Conservation (phyloP, 2,329 filamentous ascomycete genomes). For the Paraphaeosphaeria sporulosa region DNA sequence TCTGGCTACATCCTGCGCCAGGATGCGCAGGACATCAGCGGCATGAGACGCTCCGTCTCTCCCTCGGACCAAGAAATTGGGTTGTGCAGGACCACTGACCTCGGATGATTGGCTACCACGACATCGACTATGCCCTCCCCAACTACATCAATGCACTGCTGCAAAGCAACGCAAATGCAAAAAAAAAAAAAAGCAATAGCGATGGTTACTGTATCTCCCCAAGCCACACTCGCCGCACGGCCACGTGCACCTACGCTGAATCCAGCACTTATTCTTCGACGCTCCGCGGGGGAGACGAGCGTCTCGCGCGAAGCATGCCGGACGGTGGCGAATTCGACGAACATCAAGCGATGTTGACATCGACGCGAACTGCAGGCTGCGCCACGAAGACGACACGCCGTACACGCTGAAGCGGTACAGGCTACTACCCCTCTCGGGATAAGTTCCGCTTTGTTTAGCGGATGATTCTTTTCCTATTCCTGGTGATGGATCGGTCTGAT, state of each 20-base stretch:
- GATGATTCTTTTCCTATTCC: neutral
- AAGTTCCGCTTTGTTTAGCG: neutral
- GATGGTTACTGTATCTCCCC: conserved; percentile 3
- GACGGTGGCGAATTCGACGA: neutral
- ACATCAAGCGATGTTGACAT: neutral
- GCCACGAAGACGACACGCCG: no score
- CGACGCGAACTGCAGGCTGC: neutral
- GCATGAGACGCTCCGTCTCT: neutral
- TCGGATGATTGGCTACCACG: conserved; percentile 11
- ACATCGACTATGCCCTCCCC: conserved; percentile 11
- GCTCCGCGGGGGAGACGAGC: conserved; percentile 3
- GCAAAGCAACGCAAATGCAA: no score
- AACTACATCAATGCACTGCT: no score
- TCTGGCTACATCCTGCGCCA: conserved; percentile 1
- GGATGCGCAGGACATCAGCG: neutral
- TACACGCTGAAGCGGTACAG: no score
- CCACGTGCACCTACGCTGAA: conserved; percentile 12
- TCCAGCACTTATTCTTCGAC: conserved; percentile 6
- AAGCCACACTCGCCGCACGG: conserved; percentile 1
- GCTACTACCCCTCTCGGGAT: neutral
- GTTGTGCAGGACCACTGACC: conserved; percentile 10
- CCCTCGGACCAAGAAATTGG: conserved; percentile 9
- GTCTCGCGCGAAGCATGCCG: neutral
- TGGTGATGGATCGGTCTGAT: neutral
- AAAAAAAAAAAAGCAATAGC: conserved; percentile 2